These are phyloP conservation scores for Glaciozyma antarctica DNA, from an alignment of 768 basidiomycete genomes.

Conservation along the genomic window DNA sequence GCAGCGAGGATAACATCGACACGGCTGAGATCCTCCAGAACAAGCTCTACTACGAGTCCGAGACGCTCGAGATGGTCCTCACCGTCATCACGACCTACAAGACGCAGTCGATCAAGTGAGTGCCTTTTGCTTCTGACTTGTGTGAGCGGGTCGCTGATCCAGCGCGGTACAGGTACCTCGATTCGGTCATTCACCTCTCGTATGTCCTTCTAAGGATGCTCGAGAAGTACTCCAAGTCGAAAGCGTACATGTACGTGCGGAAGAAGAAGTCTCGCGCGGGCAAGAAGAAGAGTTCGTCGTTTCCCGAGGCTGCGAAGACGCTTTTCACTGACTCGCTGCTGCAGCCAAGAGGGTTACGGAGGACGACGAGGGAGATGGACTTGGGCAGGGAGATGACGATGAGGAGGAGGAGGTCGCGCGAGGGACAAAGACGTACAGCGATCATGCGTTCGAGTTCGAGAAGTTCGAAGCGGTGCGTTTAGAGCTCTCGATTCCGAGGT, in stretches of 20 bases:
- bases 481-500: neutral
- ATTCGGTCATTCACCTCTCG: slow-evolving; percentile 71
- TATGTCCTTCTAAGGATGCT: slow-evolving; percentile 81
- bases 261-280: slow-evolving; percentile 52
- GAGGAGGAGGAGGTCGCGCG: slow-evolving; percentile 51
- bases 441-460: slow-evolving; percentile 85
- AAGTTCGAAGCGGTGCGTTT: slow-evolving; percentile 70
- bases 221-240: slow-evolving; percentile 72
- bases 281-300: slow-evolving; percentile 40
- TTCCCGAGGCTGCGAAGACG: neutral
- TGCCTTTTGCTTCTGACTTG: neutral
- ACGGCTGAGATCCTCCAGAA: slow-evolving; percentile 73
- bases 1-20: slow-evolving; percentile 53
- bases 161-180: slow-evolving; percentile 54
- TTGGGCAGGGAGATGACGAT: slow-evolving; percentile 62
- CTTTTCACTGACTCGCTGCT: neutral
- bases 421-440: slow-evolving; percentile 54
- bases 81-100: slow-evolving; percentile 69
- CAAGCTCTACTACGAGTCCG: slow-evolving; percentile 89
- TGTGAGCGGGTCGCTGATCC: neutral
- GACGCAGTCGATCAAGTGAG: slow-evolving; percentile 50
- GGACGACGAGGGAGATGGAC: slow-evolving; percentile 46
- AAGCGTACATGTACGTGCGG: slow-evolving; percentile 63
- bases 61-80: slow-evolving; percentile 78
- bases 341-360: slow-evolving; percentile 3